Evolutionary conservation across 2,329 filamentous ascomycete species (phyloP).

Genomic region (Aspergillus texensis): DNA sequence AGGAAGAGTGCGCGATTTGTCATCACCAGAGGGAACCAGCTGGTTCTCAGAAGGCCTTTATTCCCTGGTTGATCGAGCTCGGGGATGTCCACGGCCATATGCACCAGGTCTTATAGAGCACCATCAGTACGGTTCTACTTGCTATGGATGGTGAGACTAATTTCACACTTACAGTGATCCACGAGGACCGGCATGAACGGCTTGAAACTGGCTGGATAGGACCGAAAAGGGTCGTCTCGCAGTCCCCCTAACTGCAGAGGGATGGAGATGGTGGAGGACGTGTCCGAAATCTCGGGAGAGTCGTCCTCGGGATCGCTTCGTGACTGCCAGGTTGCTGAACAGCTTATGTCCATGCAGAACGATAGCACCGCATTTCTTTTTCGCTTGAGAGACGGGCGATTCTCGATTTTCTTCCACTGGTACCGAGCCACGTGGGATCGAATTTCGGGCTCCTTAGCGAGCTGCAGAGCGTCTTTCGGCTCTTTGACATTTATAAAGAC

Average conservation of each 20-base stretch:
- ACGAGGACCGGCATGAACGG: slow-evolving; percentile 36
- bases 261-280: slow-evolving; percentile 8
- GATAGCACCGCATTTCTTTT: slow-evolving; percentile 6
- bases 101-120: slow-evolving; percentile 31
- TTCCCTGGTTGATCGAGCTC: slow-evolving; percentile 42
- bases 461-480: slow-evolving; percentile 29
- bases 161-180: slow-evolving; percentile 36
- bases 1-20: slow-evolving; percentile 44
- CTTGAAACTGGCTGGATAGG: slow-evolving; percentile 43
- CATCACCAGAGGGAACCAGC: slow-evolving; percentile 48
- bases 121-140: slow-evolving; percentile 3
- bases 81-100: slow-evolving; percentile 47
- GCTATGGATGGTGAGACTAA: neutral
- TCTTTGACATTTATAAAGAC: slow-evolving; percentile 31
- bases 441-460: slow-evolving; percentile 27
- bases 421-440: slow-evolving; percentile 30
- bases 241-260: slow-evolving; percentile 26
- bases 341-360: neutral
- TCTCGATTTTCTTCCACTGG: slow-evolving; percentile 25
- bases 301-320: neutral
- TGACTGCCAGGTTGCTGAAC: neutral
- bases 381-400: neutral
- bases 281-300: neutral
- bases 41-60: slow-evolving; percentile 38
- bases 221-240: slow-evolving; percentile 32